Base-by-base conservation (phyloP, 2,329 filamentous ascomycete genomes). In the Xylaria digitata region DNA sequence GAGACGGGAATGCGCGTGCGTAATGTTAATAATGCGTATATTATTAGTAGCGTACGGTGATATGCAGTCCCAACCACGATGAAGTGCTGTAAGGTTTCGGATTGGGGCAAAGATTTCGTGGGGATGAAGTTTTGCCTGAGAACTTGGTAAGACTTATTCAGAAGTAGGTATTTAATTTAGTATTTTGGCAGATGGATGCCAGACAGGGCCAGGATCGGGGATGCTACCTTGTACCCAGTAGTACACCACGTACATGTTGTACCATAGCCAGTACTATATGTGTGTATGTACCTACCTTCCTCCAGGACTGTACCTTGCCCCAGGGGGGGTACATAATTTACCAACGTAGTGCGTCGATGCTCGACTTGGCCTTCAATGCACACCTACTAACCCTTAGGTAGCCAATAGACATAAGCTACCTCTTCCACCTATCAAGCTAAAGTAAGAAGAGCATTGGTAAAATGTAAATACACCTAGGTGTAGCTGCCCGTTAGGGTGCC, bases 1-100 rank as follows among this genome's bases (percentile, higher is more conserved):
- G 55, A 30, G 52, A 46, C 46, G 48, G 49, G 50, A 50, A 23
- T 15, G 32, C 43, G n/a, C 43, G 37, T 45, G 45, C 7, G 55
- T 46, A 26, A 45, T 46, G 56, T 34, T 48, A 52, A 40, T 26
- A 45, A 62, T 53, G 34, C 61, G 30, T 60, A 66, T 60, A 68
- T 66, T 63, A 43, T 45, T 46, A 15, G 17, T 21, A 9, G 15
- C 3, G 11, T 40, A 40, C 61, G 43, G 65, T 42, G 55, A 19
- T 21, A 15, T 30, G 6, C n/a, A 53, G 30, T 42, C 54, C 43
- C 48, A 32, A 59, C 11, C 32, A 43, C 55, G 9, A 21, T 8
- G 11, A 23, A 30, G n/a, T n/a, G 32, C 45, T 26, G 11, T 5
- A 11, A 23, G 48, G 40, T 26, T 57, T 17, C n/a, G 13, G 26